phyloP scores from a whole-genome alignment of 345 rosid genomes.

The Eucalyptus guilfoylei region DNA sequence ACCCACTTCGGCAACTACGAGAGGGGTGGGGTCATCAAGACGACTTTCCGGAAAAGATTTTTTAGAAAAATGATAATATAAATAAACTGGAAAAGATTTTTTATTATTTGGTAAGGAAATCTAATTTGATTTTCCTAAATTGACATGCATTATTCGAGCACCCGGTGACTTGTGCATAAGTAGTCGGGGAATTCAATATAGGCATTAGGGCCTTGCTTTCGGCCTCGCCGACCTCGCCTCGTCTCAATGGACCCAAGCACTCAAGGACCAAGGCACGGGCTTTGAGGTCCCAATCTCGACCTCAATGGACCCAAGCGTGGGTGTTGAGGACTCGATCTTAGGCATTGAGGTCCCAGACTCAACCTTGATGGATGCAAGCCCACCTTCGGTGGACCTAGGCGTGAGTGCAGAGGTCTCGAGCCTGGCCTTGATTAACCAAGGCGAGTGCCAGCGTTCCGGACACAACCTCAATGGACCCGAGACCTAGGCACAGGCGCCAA shows the following conservation, averaged over 20 bases:
- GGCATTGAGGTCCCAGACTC: fast-evolving
- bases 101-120: too few species aligned
- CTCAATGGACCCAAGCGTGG: too few species aligned
- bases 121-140: too few species aligned
- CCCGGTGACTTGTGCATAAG: background rate
- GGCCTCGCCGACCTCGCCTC: fast-evolving
- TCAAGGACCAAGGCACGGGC: background rate
- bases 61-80: too few species aligned
- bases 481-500: fast-evolving
- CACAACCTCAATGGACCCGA: background rate
- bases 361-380: background rate
- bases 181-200: background rate
- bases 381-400: background rate
- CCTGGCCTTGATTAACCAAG: background rate
- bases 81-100: too few species aligned
- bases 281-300: background rate
- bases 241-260: background rate
- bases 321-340: background rate
- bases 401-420: fast-evolving
- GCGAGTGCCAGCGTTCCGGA: fast-evolving
- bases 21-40: conserved; percentile 31
- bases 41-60: background rate
- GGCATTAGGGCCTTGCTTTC: background rate
- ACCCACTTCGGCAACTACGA: conserved; percentile 41
- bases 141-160: background rate